Evolutionary conservation across 2,329 filamentous ascomycete genomes (phyloP).

Genomic region (Tolypocladium guangdongense): DNA sequence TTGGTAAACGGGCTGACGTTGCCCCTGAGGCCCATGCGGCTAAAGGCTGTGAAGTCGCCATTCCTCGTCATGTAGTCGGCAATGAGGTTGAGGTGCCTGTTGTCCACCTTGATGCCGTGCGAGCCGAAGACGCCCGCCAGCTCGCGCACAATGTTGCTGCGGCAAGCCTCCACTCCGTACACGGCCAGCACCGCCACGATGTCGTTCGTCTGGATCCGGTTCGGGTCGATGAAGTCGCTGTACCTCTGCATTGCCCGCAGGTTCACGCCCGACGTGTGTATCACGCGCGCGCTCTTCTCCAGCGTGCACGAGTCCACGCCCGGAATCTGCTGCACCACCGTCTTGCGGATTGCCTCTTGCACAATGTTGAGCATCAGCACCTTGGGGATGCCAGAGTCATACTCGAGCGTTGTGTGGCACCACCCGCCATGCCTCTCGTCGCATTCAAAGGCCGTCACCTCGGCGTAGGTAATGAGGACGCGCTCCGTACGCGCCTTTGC

Average conservation of each 20-base stretch:
- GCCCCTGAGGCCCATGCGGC: constrained; percentile 74
- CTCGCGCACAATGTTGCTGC: constrained; percentile 77
- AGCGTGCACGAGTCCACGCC: constrained; percentile 64
- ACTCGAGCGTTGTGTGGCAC: constrained; percentile 76
- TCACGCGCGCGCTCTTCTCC: constrained; percentile 44
- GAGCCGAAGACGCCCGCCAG: constrained; percentile 75
- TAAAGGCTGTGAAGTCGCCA: constrained; percentile 84
- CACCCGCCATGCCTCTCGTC: constrained; percentile 62
- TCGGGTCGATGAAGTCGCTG: constrained; percentile 73
- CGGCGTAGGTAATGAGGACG: constrained; percentile 50
- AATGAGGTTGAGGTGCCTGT: constrained; percentile 87
- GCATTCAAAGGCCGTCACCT: constrained; percentile 69
- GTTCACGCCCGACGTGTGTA: constrained; percentile 80
- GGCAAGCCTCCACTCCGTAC: constrained; percentile 90
- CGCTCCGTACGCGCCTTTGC: constrained; percentile 47
- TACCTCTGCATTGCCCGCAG: constrained; percentile 84
- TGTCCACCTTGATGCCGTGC: constrained; percentile 88
- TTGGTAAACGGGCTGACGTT: constrained; percentile 90
- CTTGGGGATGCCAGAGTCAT: constrained; percentile 71
- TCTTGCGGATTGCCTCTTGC: constrained; percentile 65
- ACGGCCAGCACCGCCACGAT: constrained; percentile 72
- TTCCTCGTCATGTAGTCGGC: constrained; percentile 96
- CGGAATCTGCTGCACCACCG: constrained; percentile 78
- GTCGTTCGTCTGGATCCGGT: constrained; percentile 84
- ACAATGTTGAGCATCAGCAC: constrained; percentile 87